phyloP scores from a whole-genome alignment of 2,329 filamentous ascomycete genomes.

The Clarireedia hainanense region DNA sequence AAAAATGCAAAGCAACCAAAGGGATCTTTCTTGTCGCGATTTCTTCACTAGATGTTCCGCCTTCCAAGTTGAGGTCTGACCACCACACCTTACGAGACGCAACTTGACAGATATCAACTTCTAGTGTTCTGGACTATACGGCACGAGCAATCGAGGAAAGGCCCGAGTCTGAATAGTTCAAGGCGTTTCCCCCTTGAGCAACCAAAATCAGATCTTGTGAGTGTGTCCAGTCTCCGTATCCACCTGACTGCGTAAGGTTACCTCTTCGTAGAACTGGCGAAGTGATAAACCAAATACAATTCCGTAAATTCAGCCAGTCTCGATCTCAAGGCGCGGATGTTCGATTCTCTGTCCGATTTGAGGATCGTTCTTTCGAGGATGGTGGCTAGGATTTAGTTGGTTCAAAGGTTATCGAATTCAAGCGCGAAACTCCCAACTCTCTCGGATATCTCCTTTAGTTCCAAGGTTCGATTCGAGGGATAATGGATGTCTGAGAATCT shows the following conservation, averaged over 20 bases:
- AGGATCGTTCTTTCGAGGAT: background rate
- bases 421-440: too few relatives aligned
- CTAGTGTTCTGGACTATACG: background rate
- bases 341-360: background rate
- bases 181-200: background rate
- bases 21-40: background rate
- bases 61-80: constrained; percentile 9
- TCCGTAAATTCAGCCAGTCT: background rate
- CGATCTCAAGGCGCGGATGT: too few relatives aligned
- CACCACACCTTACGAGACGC: constrained; percentile 8
- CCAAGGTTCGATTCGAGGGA: background rate
- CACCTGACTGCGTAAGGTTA: background rate
- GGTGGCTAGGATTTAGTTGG: background rate
- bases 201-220: background rate
- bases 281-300: background rate
- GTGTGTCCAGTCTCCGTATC: background rate
- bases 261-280: background rate
- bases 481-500: background rate
- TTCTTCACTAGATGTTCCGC: background rate
- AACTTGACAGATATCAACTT: background rate
- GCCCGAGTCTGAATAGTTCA: background rate
- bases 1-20: background rate
- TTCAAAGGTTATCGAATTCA: too few relatives aligned
- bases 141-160: too few relatives aligned
- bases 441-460: too few relatives aligned